These are phyloP conservation scores for Russula sp. DNA, from an alignment of 768 basidiomycete species.

Conservation along the genomic window DNA sequence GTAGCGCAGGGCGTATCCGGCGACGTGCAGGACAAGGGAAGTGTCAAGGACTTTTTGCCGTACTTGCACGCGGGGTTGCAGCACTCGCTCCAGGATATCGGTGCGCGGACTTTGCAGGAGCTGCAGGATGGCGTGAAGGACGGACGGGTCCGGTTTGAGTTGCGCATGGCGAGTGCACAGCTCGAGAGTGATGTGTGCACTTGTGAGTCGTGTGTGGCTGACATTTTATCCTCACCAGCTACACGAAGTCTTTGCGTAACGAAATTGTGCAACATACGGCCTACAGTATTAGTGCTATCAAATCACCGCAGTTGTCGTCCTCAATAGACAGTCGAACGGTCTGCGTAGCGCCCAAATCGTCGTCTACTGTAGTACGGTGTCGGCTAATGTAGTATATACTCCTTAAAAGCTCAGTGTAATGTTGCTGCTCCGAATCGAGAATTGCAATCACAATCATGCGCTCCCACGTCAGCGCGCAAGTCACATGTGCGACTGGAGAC, in stretches of 20 bases:
- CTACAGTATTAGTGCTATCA: too few species aligned
- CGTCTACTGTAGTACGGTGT: not conserved
- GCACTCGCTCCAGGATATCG: too few species aligned
- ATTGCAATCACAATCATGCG: too few species aligned
- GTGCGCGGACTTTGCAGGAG: conserved; percentile 58
- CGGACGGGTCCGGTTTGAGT: too few species aligned
- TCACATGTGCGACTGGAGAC: too few species aligned
- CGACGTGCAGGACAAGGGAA: too few species aligned
- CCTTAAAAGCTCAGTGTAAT: not conserved
- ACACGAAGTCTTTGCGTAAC: conserved; percentile 47
- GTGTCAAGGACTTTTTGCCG: too few species aligned
- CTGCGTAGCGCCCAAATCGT: not conserved
- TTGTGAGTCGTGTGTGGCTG: conserved; percentile 51
- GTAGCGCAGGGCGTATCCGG: conserved; percentile 89
- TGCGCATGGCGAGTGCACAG: conserved; percentile 93
- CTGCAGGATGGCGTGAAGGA: conserved; percentile 57
- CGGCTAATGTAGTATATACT: not conserved
- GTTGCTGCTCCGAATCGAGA: too few species aligned
- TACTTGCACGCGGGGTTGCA: too few species aligned
- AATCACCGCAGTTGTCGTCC: not conserved
- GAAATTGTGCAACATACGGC: not conserved
- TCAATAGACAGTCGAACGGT: not conserved
- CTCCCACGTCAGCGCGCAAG: too few species aligned
- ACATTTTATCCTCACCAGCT: conserved; percentile 29
- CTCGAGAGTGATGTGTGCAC: conserved; percentile 92